phyloP scores from a whole-genome alignment of 495 filamentous ascomycete genomes.

The Neurospora sp. region DNA sequence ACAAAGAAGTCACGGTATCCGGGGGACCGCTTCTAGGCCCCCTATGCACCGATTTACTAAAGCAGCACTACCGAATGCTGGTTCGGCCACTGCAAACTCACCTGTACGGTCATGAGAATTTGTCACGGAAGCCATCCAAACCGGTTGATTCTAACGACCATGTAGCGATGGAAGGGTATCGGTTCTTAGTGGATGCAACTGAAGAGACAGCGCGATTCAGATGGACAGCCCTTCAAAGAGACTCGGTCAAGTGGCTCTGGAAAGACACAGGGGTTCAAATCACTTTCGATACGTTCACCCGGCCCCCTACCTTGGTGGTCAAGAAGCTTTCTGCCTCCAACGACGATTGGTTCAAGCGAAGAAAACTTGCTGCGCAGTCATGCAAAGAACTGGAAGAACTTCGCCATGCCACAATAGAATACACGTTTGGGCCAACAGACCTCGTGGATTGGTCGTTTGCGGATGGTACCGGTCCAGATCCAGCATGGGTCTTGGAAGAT shows the following conservation, averaged over 20 bases:
- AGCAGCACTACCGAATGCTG: background rate
- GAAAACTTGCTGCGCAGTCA: background rate
- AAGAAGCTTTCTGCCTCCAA: background rate
- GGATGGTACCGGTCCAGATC: background rate
- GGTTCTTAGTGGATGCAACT: background rate
- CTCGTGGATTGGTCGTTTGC: background rate
- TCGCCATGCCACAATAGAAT: background rate
- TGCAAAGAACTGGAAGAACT: background rate
- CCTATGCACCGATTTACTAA: background rate
- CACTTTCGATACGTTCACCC: background rate
- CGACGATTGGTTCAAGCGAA: background rate
- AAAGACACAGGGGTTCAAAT: background rate
- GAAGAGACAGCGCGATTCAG: background rate
- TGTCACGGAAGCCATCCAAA: background rate
- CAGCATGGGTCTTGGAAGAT: background rate
- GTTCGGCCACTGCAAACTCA: background rate
- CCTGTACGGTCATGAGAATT: background rate
- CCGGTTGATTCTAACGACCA: background rate
- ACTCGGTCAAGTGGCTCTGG: background rate
- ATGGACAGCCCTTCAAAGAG: background rate
- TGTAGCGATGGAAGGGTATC: background rate
- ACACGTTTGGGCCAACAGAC: background rate
- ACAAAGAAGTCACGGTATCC: background rate
- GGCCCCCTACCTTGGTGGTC: background rate
- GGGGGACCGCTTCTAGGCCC: background rate